A percentile compares a stretch with the other conserved stretches of the same genome.
phyloP scores from a whole-genome alignment of 768 basidiomycete species.

The Suillus variegatus region DNA sequence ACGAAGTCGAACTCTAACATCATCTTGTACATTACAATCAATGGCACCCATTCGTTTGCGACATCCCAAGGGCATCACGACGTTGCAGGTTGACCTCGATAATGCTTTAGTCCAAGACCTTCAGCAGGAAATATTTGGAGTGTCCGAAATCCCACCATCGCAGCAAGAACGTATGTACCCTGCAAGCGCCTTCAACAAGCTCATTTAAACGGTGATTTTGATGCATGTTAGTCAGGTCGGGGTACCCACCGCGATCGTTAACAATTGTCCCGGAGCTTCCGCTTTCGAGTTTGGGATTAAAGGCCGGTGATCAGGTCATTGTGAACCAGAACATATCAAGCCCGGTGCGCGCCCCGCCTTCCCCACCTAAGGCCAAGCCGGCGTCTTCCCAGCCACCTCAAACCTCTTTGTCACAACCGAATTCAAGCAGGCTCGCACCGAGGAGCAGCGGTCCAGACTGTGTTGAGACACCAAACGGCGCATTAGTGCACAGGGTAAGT shows the following conservation, averaged over 20 bases:
- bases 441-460: slow-evolving; percentile 47
- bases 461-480: slow-evolving; percentile 63
- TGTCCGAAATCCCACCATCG: slow-evolving; percentile 70
- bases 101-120: slow-evolving; percentile 71
- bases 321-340: slow-evolving; percentile 49
- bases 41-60: slow-evolving; percentile 78
- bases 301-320: slow-evolving; percentile 83
- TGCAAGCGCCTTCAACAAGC: background rate
- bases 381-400: slow-evolving; percentile 18
- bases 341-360: slow-evolving; percentile 11
- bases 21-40: slow-evolving; percentile 24
- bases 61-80: slow-evolving; percentile 82
- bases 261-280: slow-evolving; percentile 74
- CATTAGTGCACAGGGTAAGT: slow-evolving; percentile 71
- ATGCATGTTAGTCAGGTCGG: slow-evolving; percentile 61
- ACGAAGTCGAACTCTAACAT: too few relatives aligned
- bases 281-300: slow-evolving; percentile 73
- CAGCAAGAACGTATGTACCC: slow-evolving; percentile 72
- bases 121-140: slow-evolving; percentile 65
- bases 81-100: slow-evolving; percentile 69
- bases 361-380: slow-evolving; percentile 8
- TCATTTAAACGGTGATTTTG: background rate
- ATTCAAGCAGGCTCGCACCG: slow-evolving; percentile 18
- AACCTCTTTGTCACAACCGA: slow-evolving; percentile 17
- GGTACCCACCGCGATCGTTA: slow-evolving; percentile 82